phyloP scores from a whole-genome alignment of 768 basidiomycete genomes.

The Suillus tomentosus region DNA sequence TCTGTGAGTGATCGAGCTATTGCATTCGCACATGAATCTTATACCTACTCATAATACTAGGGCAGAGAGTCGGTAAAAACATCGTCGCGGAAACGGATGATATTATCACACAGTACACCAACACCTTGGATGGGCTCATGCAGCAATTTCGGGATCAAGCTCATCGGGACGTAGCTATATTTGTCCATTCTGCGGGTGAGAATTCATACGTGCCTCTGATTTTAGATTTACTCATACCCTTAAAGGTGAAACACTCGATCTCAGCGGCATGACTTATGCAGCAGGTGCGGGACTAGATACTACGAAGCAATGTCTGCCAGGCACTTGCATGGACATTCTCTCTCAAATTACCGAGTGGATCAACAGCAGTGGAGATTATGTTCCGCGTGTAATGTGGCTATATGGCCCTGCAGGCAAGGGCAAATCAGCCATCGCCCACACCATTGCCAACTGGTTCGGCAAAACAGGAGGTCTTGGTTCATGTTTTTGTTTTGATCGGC shows the following conservation, averaged over 20 bases:
- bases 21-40: not conserved
- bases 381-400: slow-evolving; percentile 15
- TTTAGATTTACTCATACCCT: not conserved
- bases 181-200: not conserved
- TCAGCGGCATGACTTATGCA: slow-evolving; percentile 3
- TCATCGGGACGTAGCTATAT: not conserved
- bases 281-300: not conserved
- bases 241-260: not conserved
- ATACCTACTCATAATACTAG: not conserved
- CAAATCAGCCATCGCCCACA: slow-evolving; percentile 32
- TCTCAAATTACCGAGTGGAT: slow-evolving; percentile 22
- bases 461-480: slow-evolving; percentile 20
- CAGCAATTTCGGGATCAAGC: not conserved
- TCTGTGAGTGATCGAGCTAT: slow-evolving; percentile 14
- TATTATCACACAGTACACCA: not conserved
- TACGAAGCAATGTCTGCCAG: slow-evolving; percentile 17
- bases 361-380: not conserved
- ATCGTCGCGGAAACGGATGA: not conserved
- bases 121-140: slow-evolving; percentile 1
- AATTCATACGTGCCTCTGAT: not conserved
- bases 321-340: slow-evolving; percentile 18
- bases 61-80: slow-evolving; percentile 5
- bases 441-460: slow-evolving; percentile 16
- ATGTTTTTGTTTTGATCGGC: slow-evolving; percentile 20
- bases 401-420: slow-evolving; percentile 25